Base-by-base conservation (phyloP, 1,284 basidiomycete genomes). In the Bondarzewia mesenterica region DNA sequence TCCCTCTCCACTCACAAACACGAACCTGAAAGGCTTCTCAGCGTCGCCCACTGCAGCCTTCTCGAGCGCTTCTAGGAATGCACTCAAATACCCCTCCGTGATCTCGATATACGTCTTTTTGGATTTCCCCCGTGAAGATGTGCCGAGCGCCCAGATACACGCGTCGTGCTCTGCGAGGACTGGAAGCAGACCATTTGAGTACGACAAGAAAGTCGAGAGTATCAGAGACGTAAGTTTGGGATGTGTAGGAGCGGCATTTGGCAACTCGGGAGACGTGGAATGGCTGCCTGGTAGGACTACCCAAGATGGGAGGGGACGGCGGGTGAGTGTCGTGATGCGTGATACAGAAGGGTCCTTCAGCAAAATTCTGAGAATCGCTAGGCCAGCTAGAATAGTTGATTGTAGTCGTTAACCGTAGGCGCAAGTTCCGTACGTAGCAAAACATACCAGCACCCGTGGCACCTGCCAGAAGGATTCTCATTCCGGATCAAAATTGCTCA, bases 61-160 rank as follows among this genome's bases (percentile, higher is more conserved):
- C 50, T 62, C 57, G 23, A 71, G 44, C 16, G 64, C 68, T 10
- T 54, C 52, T 12, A 66, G 55, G 21, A 64, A 61, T 2, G 60
- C 53, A 49, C 67, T 53, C 16, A 66, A 57, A 48, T 63, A 70
- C 26, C 65, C 65, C 42, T 66, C 58, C 3, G 68, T 71, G 44
- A 71, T 55, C 42, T 56, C 55, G 3, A 62, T 68, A 51, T 72
- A 72, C 22, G 64, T 64, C 35, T 57, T 56, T 46, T 71, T 70
- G 7, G 50, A 55, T 58, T 68, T 59, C 21, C 69, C 69, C 1
- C 52, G 20, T 0, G 62, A 49, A 22, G 58, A 57, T 42, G 54
- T 60, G 0, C 70, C 70, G 15, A 69, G 58, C 18, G 69, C 69
- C 70, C 70, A 72, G 7, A 72, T 58, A 52, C 65, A 66, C 5